Conservation (phyloP, 2,329 filamentous ascomycete species). For the Diaporthe helianthi region DNA sequence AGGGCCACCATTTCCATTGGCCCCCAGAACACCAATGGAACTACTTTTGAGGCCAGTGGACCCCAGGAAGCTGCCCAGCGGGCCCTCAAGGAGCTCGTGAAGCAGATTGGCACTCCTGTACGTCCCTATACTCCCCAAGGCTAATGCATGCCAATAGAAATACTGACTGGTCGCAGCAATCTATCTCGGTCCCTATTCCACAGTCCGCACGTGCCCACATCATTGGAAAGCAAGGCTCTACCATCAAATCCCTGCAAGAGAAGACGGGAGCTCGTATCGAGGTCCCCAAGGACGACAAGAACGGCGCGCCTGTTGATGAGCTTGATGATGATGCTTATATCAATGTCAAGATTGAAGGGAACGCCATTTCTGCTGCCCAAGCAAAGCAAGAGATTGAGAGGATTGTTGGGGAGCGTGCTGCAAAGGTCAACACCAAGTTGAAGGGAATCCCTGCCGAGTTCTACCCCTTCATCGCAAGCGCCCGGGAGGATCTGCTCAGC, state of each 20-base stretch:
- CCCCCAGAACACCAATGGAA: slow-evolving; percentile 72
- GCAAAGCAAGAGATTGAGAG: slow-evolving; percentile 84
- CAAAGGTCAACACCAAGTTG: slow-evolving; percentile 81
- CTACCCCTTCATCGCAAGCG: slow-evolving; percentile 92
- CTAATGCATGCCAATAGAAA: background rate
- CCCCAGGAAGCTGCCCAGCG: slow-evolving; percentile 84
- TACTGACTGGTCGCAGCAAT: slow-evolving; percentile 45
- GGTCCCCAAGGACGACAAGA: slow-evolving; percentile 80
- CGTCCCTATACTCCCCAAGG: slow-evolving; percentile 37
- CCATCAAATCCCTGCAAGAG: slow-evolving; percentile 88
- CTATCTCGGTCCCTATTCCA: slow-evolving; percentile 81
- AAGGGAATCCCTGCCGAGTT: slow-evolving; percentile 88
- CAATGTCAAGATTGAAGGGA: slow-evolving; percentile 88
- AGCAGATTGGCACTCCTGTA: slow-evolving; percentile 87
- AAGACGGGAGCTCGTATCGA: slow-evolving; percentile 90
- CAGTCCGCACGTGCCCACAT: slow-evolving; percentile 85
- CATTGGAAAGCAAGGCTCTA: slow-evolving; percentile 89
- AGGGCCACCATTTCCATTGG: slow-evolving; percentile 85
- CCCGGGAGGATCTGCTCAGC: slow-evolving; percentile 71
- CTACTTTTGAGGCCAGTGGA: slow-evolving; percentile 86
- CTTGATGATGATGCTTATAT: slow-evolving; percentile 85
- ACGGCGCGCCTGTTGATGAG: slow-evolving; percentile 59
- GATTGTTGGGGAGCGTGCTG: slow-evolving; percentile 86
- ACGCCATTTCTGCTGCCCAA: slow-evolving; percentile 84
- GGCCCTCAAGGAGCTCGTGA: slow-evolving; percentile 87